Evolutionary conservation across 208 protist species (phyloP), one percentile per base, ranked within the genome.

Genomic region (Blastocrithidia nonstop): DNA sequence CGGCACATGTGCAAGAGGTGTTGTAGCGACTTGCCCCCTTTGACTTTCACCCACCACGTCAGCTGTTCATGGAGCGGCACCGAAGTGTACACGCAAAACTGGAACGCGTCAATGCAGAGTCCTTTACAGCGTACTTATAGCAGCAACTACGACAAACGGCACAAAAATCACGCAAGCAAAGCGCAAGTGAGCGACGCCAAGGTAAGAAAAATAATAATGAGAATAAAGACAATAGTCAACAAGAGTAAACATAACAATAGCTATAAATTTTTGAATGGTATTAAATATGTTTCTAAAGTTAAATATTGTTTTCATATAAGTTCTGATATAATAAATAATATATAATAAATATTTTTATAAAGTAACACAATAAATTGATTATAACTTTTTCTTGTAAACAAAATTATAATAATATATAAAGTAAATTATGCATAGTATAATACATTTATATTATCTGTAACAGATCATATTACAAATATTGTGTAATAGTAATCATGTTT

Each of bases 21-120:
- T 61, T 90, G 19, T 39, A 56, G 5, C 69, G 61, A 56, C 64
- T 93, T 19, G 79, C 80, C 5, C 85, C 85, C 23, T 93, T 93
- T 38, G 73, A 89, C 48, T 86, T 93, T 61, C 79, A 93, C 51
- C 85, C 85, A 20, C 85, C 85, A 3, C 72, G 77, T 1, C 80
- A 93, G 66, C 71, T 90, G 36, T 86, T 88, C 49, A 32, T 85
- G 22, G 85, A 93, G 53, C 71, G 76, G 26, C 79, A 88, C 52
- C 76, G 85, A 49, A 62, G 56, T 8, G 75, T 82, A 3, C 76
- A 84, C 39, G 66, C 85, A 60, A 89, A 88, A 48, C 50, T 90
- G 19, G 81, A 88, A 59, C 52, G 78, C 0, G 57, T 88, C 21
- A 89, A 89, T 58, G 60, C 75, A 51, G 70, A 87, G 20, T 88